Evolutionary conservation across 2,329 filamentous ascomycete genomes (phyloP), one percentile per base, ranked within the genome.

Genomic region (Fusarium torulosum): DNA sequence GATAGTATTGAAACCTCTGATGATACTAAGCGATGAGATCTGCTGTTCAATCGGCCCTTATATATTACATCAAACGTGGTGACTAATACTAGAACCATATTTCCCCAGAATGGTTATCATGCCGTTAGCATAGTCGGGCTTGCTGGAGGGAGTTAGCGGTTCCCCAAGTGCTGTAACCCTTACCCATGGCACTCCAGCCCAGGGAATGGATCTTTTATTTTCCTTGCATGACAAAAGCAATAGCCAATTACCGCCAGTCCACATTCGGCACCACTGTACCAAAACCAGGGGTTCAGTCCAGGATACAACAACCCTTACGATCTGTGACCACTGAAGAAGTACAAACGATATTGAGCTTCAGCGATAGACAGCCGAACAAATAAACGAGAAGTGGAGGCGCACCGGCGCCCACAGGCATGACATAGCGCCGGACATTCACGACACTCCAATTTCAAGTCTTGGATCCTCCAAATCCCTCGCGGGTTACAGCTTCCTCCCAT

Each of bases 121-220:
- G 35, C 55, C 55, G 52, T n/a, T 40, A 40, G 43, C 8, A 41
- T 19, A 44, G 44, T 45, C 29, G 21, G 21, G 15, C 2, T 29
- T 7, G 25, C 29, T 54, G 11, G 20, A 37, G 42, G 31, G 19
- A 40, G 44, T 53, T 59, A 62, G 65, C 38, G 51, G 51, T 20
- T 31, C 33, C 31, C 21, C 52, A 50, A 46, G 46, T 49, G 35
- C 17, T 38, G 7, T 37, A 49, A 49, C 61, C 55, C 55, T 55
- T 46, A 67, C 53, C 65, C 63, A 59, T 33, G 29, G 10, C 25
- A 8, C 35, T 35, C 40, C 20, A 10, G 15, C 49, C 15, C 19
- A 8, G 47, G 56, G 31, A 50, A 53, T 69, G 62, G 66, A 69
- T 69, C 66, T 70, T 69, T 53, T 67, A 59, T 63, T 69, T 69